A percentile compares a stretch with the other conserved stretches of the same genome.
phyloP scores from a whole-genome alignment of 2,329 filamentous ascomycete genomes.

The Dendryphion nanum region DNA sequence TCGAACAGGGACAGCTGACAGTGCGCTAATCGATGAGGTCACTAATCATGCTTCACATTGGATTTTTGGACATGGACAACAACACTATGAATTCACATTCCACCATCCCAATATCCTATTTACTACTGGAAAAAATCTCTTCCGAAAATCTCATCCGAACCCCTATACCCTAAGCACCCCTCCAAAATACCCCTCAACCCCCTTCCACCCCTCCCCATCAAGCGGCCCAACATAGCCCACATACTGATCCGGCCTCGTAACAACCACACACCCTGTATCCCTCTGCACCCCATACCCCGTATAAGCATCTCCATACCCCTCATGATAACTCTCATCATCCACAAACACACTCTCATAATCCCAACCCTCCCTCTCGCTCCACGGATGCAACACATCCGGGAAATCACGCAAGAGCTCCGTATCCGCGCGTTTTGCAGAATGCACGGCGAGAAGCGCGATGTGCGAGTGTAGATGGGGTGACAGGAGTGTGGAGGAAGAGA shows the following conservation, averaged over 20 bases:
- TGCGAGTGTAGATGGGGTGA: conserved; percentile 47
- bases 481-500: conserved; percentile 45
- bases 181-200: conserved; percentile 31
- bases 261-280: conserved; percentile 56
- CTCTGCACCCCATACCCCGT: conserved; percentile 58
- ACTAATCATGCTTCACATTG: too few relatives aligned
- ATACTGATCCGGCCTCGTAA: conserved; percentile 68
- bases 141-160: too few relatives aligned
- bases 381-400: conserved; percentile 45
- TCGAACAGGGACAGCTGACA: too few relatives aligned
- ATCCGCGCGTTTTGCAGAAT: conserved; percentile 52
- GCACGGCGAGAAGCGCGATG: conserved; percentile 62
- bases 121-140: too few relatives aligned
- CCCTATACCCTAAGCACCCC: conserved; percentile 27
- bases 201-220: conserved; percentile 28
- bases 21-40: too few relatives aligned
- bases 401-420: conserved; percentile 44
- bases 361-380: conserved; percentile 39
- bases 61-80: too few relatives aligned
- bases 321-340: conserved; percentile 46
- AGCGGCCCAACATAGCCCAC: conserved; percentile 48
- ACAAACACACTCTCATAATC: conserved; percentile 47
- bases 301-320: conserved; percentile 49
- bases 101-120: too few relatives aligned
- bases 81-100: too few relatives aligned